These are phyloP conservation scores for Pseudonitzschia pungens DNA, from an alignment of 108 stramenopile genomes.

Conservation along the genomic window DNA sequence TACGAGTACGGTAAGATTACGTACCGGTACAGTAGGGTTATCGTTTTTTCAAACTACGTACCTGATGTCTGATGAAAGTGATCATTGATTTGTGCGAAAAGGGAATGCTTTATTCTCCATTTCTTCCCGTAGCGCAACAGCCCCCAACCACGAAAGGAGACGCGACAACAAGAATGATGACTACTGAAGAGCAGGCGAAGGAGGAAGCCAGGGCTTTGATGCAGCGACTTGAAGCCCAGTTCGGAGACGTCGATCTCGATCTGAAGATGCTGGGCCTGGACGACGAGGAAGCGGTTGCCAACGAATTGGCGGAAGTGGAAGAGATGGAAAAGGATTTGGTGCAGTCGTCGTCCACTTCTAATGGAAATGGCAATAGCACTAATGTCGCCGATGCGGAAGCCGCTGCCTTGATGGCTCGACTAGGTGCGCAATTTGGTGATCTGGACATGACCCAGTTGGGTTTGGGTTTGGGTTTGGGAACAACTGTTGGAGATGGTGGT, in stretches of 20 bases:
- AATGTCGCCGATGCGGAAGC: constrained; percentile 6
- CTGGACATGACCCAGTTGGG: constrained; percentile 46
- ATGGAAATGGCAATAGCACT: background rate
- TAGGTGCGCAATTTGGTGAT: constrained; percentile 65
- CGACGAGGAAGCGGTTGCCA: background rate
- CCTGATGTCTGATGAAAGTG: no score
- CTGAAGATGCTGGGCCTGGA: background rate
- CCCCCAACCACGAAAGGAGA: no score
- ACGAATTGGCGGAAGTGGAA: background rate
- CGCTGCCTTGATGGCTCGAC: constrained; percentile 45
- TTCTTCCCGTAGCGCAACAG: no score
- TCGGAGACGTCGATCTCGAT: constrained; percentile 1
- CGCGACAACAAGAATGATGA: no score
- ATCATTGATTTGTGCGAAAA: no score
- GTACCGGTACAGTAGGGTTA: no score
- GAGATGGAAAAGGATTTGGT: background rate
- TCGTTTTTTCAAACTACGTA: no score
- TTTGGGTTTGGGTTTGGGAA: constrained; percentile 4
- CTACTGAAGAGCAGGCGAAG: background rate
- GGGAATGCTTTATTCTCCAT: no score
- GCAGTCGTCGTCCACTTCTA: background rate
- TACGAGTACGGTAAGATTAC: no score
- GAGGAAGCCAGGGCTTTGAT: background rate
- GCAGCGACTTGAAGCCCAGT: background rate
- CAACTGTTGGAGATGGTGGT: constrained; percentile 10